Base-by-base conservation (phyloP, 805 yeast genomes). In the Cyberlindnera petersonii region DNA sequence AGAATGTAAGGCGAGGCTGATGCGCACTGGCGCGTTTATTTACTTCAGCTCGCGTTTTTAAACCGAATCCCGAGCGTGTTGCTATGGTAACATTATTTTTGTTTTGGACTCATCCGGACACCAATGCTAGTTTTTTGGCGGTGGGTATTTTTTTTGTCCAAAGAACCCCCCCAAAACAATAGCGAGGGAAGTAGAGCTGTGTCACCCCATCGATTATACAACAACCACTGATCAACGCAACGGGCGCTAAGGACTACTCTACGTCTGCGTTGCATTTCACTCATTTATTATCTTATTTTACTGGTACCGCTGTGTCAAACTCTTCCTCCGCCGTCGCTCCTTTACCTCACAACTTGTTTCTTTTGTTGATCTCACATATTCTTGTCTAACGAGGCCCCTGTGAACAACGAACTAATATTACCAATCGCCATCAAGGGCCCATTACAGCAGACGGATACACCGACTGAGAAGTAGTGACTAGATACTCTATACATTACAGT, bases 21-120 rank as follows among this genome's bases (percentile, higher is more conserved):
- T 26, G 33, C 33, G 33, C 22, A 18, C 14, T 4, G 6, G 22
- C 33, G 33, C 33, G 33, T 31, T 31, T 31, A 26, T 31, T 31
- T 31, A 31, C 33, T 20, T 11, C 24, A 17, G 24, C 32, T 19
- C 32, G 32, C 32, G 32, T 17, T 20, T 18, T 11, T 30, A 16
- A n/a, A n/a, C n/a, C n/a, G n/a, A n/a, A n/a, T n/a, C n/a, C n/a
- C n/a, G n/a, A n/a, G n/a, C n/a, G n/a, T n/a, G 23, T 30, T 30
- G 16, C 32, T 24, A 6, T 17, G 13, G 14, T 24, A 30, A 30
- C 32, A 19, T 10, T 19, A 17, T 10, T 4, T 19, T 9, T 30
- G 32, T 30, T n/a, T 30, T n/a, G n/a, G 15, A 4, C 9, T 14
- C 17, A 31, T n/a, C 33, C 24, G 33, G 19, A 31, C 33, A 31